These are phyloP conservation scores for Pulveroboletus sp. DNA, from an alignment of 768 basidiomycete genomes.

Conservation along the genomic window DNA sequence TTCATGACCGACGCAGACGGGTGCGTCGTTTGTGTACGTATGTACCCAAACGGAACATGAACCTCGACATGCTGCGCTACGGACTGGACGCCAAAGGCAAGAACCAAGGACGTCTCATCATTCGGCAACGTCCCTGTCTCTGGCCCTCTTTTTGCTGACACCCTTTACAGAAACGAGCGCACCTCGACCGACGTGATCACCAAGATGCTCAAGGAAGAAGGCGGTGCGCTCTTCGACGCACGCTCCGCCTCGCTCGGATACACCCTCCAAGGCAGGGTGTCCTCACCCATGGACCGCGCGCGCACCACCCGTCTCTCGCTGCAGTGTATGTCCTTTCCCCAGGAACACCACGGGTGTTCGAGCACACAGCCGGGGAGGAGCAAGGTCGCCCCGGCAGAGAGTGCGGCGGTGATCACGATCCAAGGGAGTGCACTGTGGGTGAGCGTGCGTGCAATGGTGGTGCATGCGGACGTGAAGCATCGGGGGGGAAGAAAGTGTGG, in stretches of 20 bases:
- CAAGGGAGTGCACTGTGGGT: conserved; percentile 84
- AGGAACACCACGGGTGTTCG: conserved; percentile 64
- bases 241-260: conserved; percentile 95
- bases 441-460: conserved; percentile 76
- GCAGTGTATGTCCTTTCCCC: conserved; percentile 93
- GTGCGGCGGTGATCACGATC: conserved; percentile 88
- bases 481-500: conserved; percentile 76
- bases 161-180: conserved; percentile 66
- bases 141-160: not conserved
- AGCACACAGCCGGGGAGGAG: conserved; percentile 46
- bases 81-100: conserved; percentile 81
- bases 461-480: conserved; percentile 87
- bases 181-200: conserved; percentile 86
- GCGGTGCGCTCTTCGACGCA: conserved; percentile 87
- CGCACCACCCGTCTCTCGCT: conserved; percentile 87
- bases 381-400: conserved; percentile 55
- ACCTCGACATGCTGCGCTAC: conserved; percentile 76
- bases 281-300: conserved; percentile 90
- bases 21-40: conserved; percentile 92
- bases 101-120: conserved; percentile 89
- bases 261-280: conserved; percentile 93
- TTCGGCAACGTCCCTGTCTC: conserved; percentile 69
- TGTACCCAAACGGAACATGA: conserved; percentile 88
- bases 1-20: conserved; percentile 52
- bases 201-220: conserved; percentile 94